Evolutionary conservation across 192 early-diverging fungal genomes (phyloP).

Genomic region (Rhizoclosmatium sp.): DNA sequence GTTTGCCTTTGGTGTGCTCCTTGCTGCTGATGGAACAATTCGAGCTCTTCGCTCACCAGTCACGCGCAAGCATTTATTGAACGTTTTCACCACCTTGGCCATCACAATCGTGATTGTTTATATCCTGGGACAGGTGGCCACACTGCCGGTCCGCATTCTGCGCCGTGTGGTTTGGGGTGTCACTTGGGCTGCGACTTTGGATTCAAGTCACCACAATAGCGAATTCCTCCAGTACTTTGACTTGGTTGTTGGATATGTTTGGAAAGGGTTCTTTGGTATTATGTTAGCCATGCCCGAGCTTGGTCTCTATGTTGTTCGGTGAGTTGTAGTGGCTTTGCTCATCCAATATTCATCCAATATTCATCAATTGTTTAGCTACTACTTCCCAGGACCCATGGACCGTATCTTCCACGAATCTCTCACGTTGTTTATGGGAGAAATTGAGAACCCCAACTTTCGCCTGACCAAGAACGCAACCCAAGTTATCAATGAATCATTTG

Average conservation of each 20-base stretch:
- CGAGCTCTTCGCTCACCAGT: not conserved
- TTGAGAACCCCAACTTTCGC: constrained; percentile 7
- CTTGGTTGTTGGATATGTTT: not conserved
- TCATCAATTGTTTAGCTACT: constrained; percentile 41
- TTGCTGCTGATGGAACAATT: not conserved
- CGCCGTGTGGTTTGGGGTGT: not conserved
- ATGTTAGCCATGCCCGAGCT: not conserved
- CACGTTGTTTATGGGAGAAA: not conserved
- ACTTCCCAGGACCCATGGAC: constrained; percentile 47
- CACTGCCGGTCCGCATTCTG: constrained; percentile 3
- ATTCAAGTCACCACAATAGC: not conserved
- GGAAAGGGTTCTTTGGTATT: not conserved
- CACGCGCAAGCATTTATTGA: not conserved
- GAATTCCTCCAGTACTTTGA: not conserved
- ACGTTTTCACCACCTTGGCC: not conserved
- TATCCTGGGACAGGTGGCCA: not conserved
- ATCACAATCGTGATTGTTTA: not conserved
- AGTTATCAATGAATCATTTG: not conserved
- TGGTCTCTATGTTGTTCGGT: not conserved
- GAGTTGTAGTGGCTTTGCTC: not conserved
- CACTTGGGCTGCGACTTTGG: not conserved
- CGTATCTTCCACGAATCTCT: constrained; percentile 43
- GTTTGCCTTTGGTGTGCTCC: not conserved
- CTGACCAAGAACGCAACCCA: not conserved
- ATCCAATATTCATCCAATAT: constrained; percentile 5